Evolutionary conservation across 495 filamentous ascomycete species (phyloP).

Genomic region (Lasiosphaeria miniovina): DNA sequence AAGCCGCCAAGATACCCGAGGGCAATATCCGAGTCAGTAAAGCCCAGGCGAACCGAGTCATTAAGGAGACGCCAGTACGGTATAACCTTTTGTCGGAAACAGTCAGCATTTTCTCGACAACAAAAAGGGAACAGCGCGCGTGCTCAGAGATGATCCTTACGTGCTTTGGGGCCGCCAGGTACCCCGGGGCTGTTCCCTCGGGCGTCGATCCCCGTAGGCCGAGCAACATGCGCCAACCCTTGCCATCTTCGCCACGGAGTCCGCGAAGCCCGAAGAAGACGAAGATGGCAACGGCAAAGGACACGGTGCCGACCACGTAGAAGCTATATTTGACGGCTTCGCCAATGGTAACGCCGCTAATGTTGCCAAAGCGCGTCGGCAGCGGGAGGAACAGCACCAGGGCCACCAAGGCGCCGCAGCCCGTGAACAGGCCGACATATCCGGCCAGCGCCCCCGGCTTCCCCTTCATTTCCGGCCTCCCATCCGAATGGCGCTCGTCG

Average conservation of each 20-base stretch:
- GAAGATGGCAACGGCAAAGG: constrained; percentile 65
- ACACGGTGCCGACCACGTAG: constrained; percentile 74
- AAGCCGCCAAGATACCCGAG: constrained; percentile 92
- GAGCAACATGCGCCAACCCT: constrained; percentile 60
- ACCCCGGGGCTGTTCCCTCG: constrained; percentile 15
- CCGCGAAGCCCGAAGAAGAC: constrained; percentile 79
- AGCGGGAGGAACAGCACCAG: constrained; percentile 79
- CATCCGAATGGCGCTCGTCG: neutral
- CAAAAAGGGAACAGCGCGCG: neutral
- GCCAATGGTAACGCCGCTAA: constrained; percentile 60
- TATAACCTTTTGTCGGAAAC: constrained; percentile 23
- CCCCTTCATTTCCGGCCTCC: constrained; percentile 13
- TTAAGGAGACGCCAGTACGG: constrained; percentile 54
- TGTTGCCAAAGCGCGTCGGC: constrained; percentile 68
- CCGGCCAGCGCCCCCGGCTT: constrained; percentile 71
- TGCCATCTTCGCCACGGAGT: constrained; percentile 73
- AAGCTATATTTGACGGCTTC: constrained; percentile 75
- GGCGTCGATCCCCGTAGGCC: constrained; percentile 25
- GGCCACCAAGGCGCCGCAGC: constrained; percentile 84
- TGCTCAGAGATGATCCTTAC: constrained; percentile 10
- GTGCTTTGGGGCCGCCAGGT: constrained; percentile 6
- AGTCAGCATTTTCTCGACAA: neutral
- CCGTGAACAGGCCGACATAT: constrained; percentile 87
- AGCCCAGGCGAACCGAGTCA: constrained; percentile 68
- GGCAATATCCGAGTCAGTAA: constrained; percentile 70